phyloP scores from a whole-genome alignment of 495 filamentous ascomycete species.

The Daldinia decipiens region DNA sequence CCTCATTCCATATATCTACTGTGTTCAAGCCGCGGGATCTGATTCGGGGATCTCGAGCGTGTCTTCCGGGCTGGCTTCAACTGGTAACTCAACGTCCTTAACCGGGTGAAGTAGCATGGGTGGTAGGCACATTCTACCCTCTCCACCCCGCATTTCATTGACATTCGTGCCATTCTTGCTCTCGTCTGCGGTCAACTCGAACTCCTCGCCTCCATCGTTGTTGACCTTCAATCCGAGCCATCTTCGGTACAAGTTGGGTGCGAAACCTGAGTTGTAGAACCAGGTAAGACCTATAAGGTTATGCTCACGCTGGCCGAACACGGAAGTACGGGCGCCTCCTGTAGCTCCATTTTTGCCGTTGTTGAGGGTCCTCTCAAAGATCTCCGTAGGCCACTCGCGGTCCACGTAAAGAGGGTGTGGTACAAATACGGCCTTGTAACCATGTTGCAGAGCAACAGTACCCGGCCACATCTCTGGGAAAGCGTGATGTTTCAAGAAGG shows the following conservation, averaged over 20 bases:
- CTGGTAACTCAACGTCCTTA: constrained; percentile 82
- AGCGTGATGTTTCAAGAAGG: constrained; percentile 81
- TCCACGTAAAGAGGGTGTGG: constrained; percentile 94
- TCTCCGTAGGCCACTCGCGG: constrained; percentile 83
- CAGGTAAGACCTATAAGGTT: constrained; percentile 90
- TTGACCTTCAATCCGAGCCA: constrained; percentile 90
- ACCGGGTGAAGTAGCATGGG: constrained; percentile 94
- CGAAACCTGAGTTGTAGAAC: constrained; percentile 93
- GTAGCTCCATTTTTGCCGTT: constrained; percentile 82
- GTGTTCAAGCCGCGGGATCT: constrained; percentile 49
- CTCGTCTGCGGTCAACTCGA: constrained; percentile 69
- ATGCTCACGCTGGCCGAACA: constrained; percentile 89
- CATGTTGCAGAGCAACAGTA: constrained; percentile 87
- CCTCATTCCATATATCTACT: neutral
- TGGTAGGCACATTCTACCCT: constrained; percentile 92
- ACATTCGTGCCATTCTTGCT: constrained; percentile 60
- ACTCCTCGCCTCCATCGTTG: constrained; percentile 86
- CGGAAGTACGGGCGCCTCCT: constrained; percentile 72
- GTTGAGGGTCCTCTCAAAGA: constrained; percentile 86
- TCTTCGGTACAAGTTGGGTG: constrained; percentile 81
- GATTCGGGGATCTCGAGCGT: constrained; percentile 45
- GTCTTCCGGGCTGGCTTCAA: constrained; percentile 62
- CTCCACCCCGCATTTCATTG: constrained; percentile 63
- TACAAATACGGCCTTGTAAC: constrained; percentile 92
- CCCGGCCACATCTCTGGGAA: constrained; percentile 98